Base-by-base conservation (phyloP, 305 asterid species). In the Solanum hybrid region DNA sequence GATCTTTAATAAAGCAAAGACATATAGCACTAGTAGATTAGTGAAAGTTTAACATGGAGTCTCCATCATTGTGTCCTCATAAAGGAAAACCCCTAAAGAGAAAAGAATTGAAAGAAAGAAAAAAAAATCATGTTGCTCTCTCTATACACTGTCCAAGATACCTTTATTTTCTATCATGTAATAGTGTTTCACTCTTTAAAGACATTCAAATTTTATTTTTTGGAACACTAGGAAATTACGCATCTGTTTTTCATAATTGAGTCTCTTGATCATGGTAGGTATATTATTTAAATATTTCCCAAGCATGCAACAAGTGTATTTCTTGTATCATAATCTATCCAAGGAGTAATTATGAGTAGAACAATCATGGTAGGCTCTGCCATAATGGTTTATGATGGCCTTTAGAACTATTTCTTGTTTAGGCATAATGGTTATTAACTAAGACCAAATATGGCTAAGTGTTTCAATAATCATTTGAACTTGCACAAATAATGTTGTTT, bases 61-160 rank as follows among this genome's bases (percentile, higher is more conserved):
- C 92, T 90, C 93, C 92, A 93, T 95, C 96, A 94, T 95, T 93
- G 85, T 94, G 95, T 93, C 95, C 91, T 92, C 73, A 78, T 92
- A 95, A 93, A 93, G 87, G 37, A 70, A 81, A 45, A 31, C 39
- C 75, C 38, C 36, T 15, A 84, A 51, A 85, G 77, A 84, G 32
- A 57, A 37, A 41, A 83, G n/a, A 84, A 85, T 20, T 57, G 32
- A 51, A 84, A 51, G 39, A 33, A n/a, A 11, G 15, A 78, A 78
- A 41, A 77, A 41, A 27, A 41, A 57, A 20, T 57, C 32, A 31
- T 32, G 31, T 57, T 85, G 77, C 75, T 57, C 77, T 22, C 75
- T 57, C 77, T 22, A 57, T 57, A 32, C 78, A 85, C 32, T 85
- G 78, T 61, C 88, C 78, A 22, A 85, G 88, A 85, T 57, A 85